Conservation (phyloP, 2,329 filamentous ascomycete species). For the Talaromyces amestolkiae region DNA sequence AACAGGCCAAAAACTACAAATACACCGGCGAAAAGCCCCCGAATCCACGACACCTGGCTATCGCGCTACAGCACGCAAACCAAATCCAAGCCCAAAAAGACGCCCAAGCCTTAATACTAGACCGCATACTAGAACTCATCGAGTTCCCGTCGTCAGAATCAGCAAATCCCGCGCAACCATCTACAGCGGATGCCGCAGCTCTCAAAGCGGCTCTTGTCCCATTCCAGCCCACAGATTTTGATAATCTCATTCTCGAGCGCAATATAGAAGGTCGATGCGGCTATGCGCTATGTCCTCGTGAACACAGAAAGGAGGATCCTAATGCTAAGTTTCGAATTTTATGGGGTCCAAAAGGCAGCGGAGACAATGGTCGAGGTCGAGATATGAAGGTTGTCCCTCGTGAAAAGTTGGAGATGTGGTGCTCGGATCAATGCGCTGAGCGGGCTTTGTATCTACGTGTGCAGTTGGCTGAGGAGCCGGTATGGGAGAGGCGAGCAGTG, state of each 20-base stretch:
- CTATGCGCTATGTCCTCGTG: slow-evolving; percentile 72
- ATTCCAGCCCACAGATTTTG: slow-evolving; percentile 87
- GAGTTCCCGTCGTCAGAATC: slow-evolving; percentile 56
- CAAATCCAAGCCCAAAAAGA: slow-evolving; percentile 80
- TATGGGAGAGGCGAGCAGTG: slow-evolving; percentile 71
- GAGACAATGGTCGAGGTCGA: slow-evolving; percentile 48
- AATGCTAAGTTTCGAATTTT: slow-evolving; percentile 68
- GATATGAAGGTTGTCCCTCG: slow-evolving; percentile 65
- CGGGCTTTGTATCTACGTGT: slow-evolving; percentile 82
- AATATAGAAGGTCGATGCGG: slow-evolving; percentile 81
- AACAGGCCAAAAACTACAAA: slow-evolving; percentile 27
- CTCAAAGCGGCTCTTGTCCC: slow-evolving; percentile 67
- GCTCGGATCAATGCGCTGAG: slow-evolving; percentile 72
- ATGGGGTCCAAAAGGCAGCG: slow-evolving; percentile 52
- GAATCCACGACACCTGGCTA: slow-evolving; percentile 51
- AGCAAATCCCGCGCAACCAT: slow-evolving; percentile 53
- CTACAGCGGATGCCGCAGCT: slow-evolving; percentile 58
- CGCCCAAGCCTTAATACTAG: slow-evolving; percentile 70
- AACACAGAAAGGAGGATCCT: slow-evolving; percentile 56
- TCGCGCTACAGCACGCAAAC: slow-evolving; percentile 77
- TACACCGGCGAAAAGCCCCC: slow-evolving; percentile 31
- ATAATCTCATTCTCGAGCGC: slow-evolving; percentile 82
- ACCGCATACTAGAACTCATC: slow-evolving; percentile 68
- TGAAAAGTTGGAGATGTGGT: slow-evolving; percentile 81
- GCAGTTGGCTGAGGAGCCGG: slow-evolving; percentile 79